These are phyloP conservation scores for Triangularia setosa DNA, from an alignment of 2,329 filamentous ascomycete species.

Conservation along the genomic window DNA sequence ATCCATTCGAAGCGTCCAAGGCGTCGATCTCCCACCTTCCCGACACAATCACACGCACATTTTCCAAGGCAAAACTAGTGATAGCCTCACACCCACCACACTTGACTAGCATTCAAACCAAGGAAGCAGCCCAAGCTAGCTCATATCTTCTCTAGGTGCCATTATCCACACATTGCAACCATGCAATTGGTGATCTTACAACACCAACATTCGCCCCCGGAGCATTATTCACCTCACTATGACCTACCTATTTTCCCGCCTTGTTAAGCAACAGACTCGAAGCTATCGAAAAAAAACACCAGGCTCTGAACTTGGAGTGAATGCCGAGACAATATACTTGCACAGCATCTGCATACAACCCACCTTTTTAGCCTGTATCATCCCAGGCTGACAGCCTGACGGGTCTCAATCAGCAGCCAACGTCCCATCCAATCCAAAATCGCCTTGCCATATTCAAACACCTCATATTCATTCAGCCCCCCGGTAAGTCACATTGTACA, in stretches of 20 bases:
- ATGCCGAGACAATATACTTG: background rate
- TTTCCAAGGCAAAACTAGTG: background rate
- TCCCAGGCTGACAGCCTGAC: background rate
- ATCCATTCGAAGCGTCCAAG: background rate
- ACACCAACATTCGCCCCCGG: background rate
- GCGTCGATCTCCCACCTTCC: background rate
- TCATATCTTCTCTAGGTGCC: background rate
- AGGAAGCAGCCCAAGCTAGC: background rate
- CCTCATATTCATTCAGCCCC: background rate
- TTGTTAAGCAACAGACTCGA: background rate
- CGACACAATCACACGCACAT: background rate
- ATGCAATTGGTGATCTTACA: background rate
- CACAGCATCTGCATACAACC: background rate
- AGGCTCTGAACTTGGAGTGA: background rate
- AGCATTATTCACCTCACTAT: background rate
- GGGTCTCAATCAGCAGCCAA: background rate
- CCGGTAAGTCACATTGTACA: background rate
- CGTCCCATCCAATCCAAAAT: background rate
- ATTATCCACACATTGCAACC: background rate
- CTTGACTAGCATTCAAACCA: background rate
- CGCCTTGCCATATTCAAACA: background rate
- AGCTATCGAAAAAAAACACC: background rate
- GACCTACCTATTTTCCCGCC: background rate
- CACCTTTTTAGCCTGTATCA: background rate
- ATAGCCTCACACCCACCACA: background rate